Evolutionary conservation across 228 moss, liverwort and hornwort genomes (phyloP), one percentile per base, ranked within the genome.

Genomic region (Sphagnum fallax): DNA sequence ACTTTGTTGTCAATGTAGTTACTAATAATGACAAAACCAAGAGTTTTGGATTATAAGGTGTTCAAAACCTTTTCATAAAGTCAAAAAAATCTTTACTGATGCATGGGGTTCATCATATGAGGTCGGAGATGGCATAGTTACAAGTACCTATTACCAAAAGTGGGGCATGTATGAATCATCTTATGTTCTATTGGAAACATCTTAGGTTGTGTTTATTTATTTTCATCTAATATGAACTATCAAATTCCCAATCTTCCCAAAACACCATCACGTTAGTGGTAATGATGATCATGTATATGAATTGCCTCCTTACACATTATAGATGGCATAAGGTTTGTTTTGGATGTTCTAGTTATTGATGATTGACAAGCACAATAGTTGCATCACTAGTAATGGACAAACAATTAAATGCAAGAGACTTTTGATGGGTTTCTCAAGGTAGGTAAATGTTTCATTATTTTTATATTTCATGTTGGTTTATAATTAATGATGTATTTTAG

Each of bases 41-140:
- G 1, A 32, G 32, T 65, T 71, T 47, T 71, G 52, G 5, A 62
- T 65, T 18, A 10, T 71, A 0, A 1, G 48, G 0, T 62, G 48
- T 62, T 60, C 61, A 32, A 58, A 62, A 18, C 6, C 18, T 16
- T 4, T 65, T 5, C 52, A 57, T 65, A 55, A 51, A 16, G 51
- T 51, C 8, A 64, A 51, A 14, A 65, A 64, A 48, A 15, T 47
- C 5, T 64, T 71, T 16, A 49, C 13, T 5, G 63, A 52, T 62
- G 51, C 11, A 48, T 71, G 71, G 71, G 53, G 64, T 6, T 51
- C 18, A n/a, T 6, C 16, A 18, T 72, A 53, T 66, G 57, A 16
- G 47, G 53, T 6, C 12, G 59, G 58, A 49, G 65, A 72, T 16
- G 8, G 1, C 0, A 65, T 66, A 47, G 52, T 72, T 59, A 4